Conservation (phyloP, 2,329 filamentous ascomycete genomes). For the Exophiala viscosa region DNA sequence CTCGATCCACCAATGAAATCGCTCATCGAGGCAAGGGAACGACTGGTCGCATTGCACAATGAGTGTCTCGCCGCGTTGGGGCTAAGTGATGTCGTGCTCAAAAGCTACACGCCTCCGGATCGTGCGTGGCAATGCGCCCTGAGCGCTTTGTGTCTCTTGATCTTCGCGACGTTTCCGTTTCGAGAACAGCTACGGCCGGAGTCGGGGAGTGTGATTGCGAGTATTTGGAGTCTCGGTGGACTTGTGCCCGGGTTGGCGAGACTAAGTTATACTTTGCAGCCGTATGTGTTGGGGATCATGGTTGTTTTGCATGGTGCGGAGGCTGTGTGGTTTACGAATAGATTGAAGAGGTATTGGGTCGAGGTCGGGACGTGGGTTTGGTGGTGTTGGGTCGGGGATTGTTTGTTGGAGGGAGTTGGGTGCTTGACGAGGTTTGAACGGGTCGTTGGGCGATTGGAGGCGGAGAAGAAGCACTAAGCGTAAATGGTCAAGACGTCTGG, state of each 20-base stretch:
- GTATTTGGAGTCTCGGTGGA: constrained; percentile 42
- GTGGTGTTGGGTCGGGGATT: constrained; percentile 53
- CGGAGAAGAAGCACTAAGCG: constrained; percentile 6
- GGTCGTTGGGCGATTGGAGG: constrained; percentile 5
- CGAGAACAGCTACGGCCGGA: constrained; percentile 53
- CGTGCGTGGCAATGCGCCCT: constrained; percentile 16
- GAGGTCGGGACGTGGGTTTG: constrained; percentile 47
- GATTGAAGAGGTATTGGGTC: constrained; percentile 52
- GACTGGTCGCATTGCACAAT: constrained; percentile 70
- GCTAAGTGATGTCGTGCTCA: constrained; percentile 55
- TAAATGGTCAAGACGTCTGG: too few species aligned
- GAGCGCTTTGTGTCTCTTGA: constrained; percentile 33
- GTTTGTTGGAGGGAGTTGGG: constrained; percentile 50
- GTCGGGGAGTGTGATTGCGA: constrained; percentile 44
- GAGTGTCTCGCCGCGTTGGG: constrained; percentile 58
- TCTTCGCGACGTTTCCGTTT: constrained; percentile 54
- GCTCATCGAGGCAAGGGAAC: constrained; percentile 63
- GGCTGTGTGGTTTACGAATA: constrained; percentile 45
- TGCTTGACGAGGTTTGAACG: constrained; percentile 11
- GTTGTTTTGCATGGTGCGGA: constrained; percentile 65
- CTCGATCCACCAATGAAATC: constrained; percentile 68
- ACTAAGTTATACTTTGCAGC: constrained; percentile 58
- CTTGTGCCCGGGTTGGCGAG: constrained; percentile 57
- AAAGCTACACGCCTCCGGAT: constrained; percentile 48
- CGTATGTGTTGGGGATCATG: constrained; percentile 56